phyloP scores from a whole-genome alignment of 768 basidiomycete genomes.

The Psilocybe cubensis region DNA sequence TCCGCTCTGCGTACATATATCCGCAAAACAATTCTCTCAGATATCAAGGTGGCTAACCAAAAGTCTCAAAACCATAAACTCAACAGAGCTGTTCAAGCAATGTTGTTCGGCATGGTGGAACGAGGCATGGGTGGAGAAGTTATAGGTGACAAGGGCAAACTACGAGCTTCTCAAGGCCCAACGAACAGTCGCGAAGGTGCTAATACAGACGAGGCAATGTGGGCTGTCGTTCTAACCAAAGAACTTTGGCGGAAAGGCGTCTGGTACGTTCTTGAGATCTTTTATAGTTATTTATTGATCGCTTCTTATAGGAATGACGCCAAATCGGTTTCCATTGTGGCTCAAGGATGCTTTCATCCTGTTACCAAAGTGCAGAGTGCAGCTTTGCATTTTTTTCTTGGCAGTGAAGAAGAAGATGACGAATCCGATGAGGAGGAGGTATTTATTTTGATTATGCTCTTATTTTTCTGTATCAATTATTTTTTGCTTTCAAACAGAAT shows the following conservation, averaged over 20 bases:
- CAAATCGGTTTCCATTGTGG: constrained; percentile 91
- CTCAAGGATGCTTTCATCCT: constrained; percentile 92
- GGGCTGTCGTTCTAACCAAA: constrained; percentile 93
- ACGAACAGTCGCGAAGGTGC: constrained; percentile 41
- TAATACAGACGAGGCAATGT: constrained; percentile 89
- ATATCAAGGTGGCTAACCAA: constrained; percentile 89
- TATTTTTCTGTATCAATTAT: neutral
- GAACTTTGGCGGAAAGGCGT: constrained; percentile 94
- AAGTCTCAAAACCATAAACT: constrained; percentile 93
- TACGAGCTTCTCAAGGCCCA: constrained; percentile 44
- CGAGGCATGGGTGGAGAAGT: constrained; percentile 86
- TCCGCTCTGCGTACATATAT: constrained; percentile 83
- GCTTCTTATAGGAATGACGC: constrained; percentile 69
- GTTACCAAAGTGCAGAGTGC: constrained; percentile 93
- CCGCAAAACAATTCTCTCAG: constrained; percentile 90
- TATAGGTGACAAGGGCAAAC: constrained; percentile 81
- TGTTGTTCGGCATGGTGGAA: constrained; percentile 96
- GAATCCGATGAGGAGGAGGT: constrained; percentile 78
- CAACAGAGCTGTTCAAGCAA: constrained; percentile 93
- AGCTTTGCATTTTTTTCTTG: constrained; percentile 96
- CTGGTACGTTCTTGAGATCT: constrained; percentile 54
- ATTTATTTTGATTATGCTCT: constrained; percentile 24
- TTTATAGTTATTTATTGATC: neutral
- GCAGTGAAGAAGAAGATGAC: constrained; percentile 75
- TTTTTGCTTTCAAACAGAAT: constrained; percentile 44